Evolutionary conservation across 164 flowering plant genomes (phyloP), one percentile per base, ranked within the genome.

Genomic region (Nelumbo lutea): DNA sequence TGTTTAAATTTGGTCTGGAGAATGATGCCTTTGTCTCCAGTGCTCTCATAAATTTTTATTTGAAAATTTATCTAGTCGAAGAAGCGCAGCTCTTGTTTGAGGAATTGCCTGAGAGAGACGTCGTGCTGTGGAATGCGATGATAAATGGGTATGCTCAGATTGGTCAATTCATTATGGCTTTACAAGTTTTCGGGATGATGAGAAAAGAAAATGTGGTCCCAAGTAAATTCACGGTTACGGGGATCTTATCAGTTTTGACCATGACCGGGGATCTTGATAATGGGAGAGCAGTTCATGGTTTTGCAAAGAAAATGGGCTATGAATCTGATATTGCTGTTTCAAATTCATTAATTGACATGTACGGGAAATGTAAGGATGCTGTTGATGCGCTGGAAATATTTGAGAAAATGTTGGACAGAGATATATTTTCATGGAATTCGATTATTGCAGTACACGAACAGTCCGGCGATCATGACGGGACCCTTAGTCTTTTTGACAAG

Each of bases 391-490:
- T 69, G 40, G 11, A 50, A 56, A 68, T 84, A 58, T 88, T 88
- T 62, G 83, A 83, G 45, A 69, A 41, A 55, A 88, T 88, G 77
- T 69, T 43, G 39, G 68, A 64, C 51, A 73, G 62, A 74, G 96
- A 90, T 69, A 73, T 83, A 42, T 83, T 81, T 62, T 85, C 96
- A 2, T 90, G 96, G 96, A 90, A 88, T 75, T 85, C 96, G 1
- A 83, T 88, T 13, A 73, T 89, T 15, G 73, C 82, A 10, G 86
- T 85, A 64, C 83, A 81, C 68, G 82, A 81, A 66, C 87, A 83
- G 48, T 75, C 77, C 42, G 87, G 88, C 60, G 81, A 87, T 72
- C 81, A 86, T 56, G 76, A 80, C 43, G 85, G 70, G 59, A 75
- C 88, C 38, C 51, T 88, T 64, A 75, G 68, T 61, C 82, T 86